Conservation (phyloP, 2,329 filamentous ascomycete genomes). For the Trematosphaeria pertusa region DNA sequence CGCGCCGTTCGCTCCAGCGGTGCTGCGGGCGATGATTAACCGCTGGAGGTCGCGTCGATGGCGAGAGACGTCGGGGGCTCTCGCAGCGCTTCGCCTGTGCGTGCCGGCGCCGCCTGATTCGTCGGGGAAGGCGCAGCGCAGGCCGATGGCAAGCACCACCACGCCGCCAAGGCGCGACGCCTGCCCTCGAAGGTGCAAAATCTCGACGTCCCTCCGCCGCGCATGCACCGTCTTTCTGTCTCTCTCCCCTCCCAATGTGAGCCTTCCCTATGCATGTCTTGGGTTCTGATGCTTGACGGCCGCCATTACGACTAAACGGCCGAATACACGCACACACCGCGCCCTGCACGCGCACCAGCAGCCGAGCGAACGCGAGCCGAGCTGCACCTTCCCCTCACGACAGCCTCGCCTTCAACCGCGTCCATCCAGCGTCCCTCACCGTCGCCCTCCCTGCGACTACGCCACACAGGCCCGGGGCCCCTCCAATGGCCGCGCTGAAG, state of each 20-base stretch:
- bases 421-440: too few species aligned
- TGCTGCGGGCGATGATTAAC: background rate
- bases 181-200: conserved; percentile 1
- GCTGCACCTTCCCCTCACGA: conserved; percentile 11
- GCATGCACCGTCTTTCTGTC: background rate
- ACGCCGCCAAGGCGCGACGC: conserved; percentile 1
- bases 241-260: background rate
- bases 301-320: background rate
- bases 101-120: background rate
- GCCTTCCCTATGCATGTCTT: background rate
- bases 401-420: conserved; percentile 3
- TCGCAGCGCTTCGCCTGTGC: background rate
- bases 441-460: background rate
- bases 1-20: background rate
- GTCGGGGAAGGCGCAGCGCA: background rate
- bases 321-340: background rate
- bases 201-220: background rate
- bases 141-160: background rate
- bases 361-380: background rate
- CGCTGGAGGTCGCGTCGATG: background rate
- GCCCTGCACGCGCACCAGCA: background rate
- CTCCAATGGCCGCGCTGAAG: conserved; percentile 39
- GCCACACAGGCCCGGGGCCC: conserved; percentile 10
- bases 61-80: too few species aligned
- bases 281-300: background rate